Conservation (phyloP, 306 rosid genomes). For the Ormosia emarginata region DNA sequence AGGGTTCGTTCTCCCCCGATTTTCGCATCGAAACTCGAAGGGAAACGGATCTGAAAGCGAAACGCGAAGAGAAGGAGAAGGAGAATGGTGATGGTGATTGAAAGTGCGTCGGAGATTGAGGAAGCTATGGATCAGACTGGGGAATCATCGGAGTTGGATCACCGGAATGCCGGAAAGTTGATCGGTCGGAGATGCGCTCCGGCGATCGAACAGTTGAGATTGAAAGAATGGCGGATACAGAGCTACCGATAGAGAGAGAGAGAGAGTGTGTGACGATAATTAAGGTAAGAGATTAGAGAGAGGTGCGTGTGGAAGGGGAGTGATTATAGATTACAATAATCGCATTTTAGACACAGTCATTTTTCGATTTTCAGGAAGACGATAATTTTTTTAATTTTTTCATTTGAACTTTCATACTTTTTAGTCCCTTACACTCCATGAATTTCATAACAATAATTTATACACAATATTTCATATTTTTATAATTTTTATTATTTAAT, state of each 20-base stretch:
- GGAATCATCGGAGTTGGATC: slow-evolving; percentile 44
- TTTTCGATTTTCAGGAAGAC: not conserved
- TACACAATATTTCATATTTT: too few relatives aligned
- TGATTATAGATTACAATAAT: slow-evolving; percentile 32
- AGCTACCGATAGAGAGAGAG: slow-evolving; percentile 8
- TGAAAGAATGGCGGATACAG: slow-evolving; percentile 20
- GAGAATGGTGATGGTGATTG: not conserved
- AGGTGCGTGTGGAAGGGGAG: slow-evolving; percentile 6
- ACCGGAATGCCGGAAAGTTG: slow-evolving; percentile 47
- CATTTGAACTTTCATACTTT: not conserved
- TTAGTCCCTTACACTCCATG: not conserved
- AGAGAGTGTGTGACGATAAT: slow-evolving; percentile 25
- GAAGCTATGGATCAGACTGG: slow-evolving; percentile 34
- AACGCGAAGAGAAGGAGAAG: not conserved
- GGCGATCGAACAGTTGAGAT: slow-evolving; percentile 47
- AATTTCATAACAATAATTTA: too few relatives aligned
- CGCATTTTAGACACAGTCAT: not conserved
- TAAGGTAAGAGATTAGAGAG: slow-evolving; percentile 33
- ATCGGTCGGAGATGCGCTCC: slow-evolving; percentile 48
- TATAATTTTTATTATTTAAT: too few relatives aligned
- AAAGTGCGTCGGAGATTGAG: slow-evolving; percentile 2
- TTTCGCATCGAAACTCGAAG: slow-evolving; percentile 28
- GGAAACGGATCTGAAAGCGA: slow-evolving; percentile 46
- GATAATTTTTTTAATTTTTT: not conserved
- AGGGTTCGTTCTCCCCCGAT: slow-evolving; percentile 3